Evolutionary conservation across 139 green algal genomes (phyloP), one percentile per base, ranked within the genome.

Genomic region (Picochlorum sp.): DNA sequence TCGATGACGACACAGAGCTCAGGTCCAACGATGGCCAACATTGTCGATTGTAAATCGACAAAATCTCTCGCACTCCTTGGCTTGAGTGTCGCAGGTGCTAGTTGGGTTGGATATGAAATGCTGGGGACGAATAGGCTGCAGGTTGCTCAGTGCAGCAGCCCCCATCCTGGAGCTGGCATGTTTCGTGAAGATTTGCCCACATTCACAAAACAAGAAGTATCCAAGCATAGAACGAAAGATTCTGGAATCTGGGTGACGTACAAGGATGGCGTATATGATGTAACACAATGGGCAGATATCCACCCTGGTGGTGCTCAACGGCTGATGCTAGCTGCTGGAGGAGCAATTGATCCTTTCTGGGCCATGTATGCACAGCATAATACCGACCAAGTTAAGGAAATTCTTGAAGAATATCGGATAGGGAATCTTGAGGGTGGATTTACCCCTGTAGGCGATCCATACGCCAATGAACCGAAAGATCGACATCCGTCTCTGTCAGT

Each of bases 311-410:
- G 81, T 7, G 25, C 60, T 2, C 33, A 45, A 3, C 85, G 84
- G 50, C 82, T 95, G 65, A 85, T 91, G 78, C 63, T 94, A 43
- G 86, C 85, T 14, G 88, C 88, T 7, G 88, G 88, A 7, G 77
- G 78, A 16, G 63, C 83, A 1, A 79, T 95, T 22, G 88, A 93
- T 59, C 83, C 88, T 1, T 94, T 91, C 73, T 95, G 88, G 88
- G 62, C 67, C 24, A 85, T 90, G 68, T 94, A 94, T 66, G 68
- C 80, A 64, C 84, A 92, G 74, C 86, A 94, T 65, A 64, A 82
- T 37, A 89, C 80, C 30, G 33, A 62, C 3, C 61, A 79, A 50
- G 76, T 84, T 33, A 52, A 26, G 0, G 63, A 80, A 40, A 85
- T 95, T 8, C 58, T 95, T 18, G 68, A 80, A 60, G 49, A 65